Base-by-base conservation (phyloP, 768 basidiomycete genomes). In the Termitomyces bulborhizus region DNA sequence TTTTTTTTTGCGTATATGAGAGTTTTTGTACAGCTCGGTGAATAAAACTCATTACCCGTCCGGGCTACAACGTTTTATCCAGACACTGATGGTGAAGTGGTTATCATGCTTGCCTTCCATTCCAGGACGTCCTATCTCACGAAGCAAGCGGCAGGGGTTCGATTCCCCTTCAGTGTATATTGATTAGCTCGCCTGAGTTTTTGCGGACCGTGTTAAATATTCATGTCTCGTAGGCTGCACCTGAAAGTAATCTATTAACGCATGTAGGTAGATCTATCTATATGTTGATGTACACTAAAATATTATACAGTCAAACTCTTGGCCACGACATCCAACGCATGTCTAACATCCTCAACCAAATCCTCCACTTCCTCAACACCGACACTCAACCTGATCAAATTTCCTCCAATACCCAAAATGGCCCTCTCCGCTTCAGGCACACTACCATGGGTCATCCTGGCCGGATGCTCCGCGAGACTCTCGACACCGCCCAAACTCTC, bases 401-500 rank as follows among this genome's bases (percentile, higher is more conserved):
- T 81, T 18, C 85, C 85, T 4, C 82, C 82, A 57, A 98, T 92
- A 1, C 95, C 94, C 29, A 93, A 71, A 13, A 71, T 49, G 29
- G 74, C 80, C 11, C 92, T 74, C 68, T 90, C 87, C 1, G 69
- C 82, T 26, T 78, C 76, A 0, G 90, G 86, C 46, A 92, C 83
- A 48, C 81, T 81, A 1, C 82, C 85, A 67, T 97, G 95, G 7
- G 93, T 96, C 94, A 97, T 97, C 70, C 76, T 74, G 43, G 85
- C 83, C 0, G 94, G 95, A 44, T 89, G 77, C 68, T 98, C 94
- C 0, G 90, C 89, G 34, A 98, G 71, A 67, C 85, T 88, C 78
- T 98, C 96, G 5, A 97, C 91, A 0, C 94, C 96, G 1, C 96
- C 96, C 4, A 98, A 71, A 26, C 83, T 85, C 78, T 95, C 94